Evolutionary conservation across 2,329 filamentous ascomycete genomes (phyloP).

Genomic region (Monosporascus sp.): DNA sequence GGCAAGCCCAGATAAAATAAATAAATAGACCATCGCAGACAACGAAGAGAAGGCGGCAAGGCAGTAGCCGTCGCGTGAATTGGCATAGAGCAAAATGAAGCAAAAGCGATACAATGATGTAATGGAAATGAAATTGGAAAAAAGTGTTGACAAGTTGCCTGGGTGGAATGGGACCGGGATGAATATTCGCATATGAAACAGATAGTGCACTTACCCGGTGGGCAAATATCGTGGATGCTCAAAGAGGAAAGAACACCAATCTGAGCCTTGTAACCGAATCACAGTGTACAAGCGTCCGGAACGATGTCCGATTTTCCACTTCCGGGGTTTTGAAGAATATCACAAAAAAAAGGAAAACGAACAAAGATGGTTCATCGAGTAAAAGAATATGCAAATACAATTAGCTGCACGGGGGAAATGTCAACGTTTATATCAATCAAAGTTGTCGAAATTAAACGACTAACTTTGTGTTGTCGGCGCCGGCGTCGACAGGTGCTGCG

Average conservation of each 20-base stretch:
- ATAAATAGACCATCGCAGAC: background rate
- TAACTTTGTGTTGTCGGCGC: background rate
- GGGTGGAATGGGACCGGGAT: background rate
- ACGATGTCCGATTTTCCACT: background rate
- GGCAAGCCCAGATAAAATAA: background rate
- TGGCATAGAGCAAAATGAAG: background rate
- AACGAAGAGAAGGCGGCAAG: background rate
- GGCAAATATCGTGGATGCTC: slow-evolving; percentile 7
- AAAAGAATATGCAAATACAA: background rate
- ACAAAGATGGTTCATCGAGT: background rate
- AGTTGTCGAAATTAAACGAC: background rate
- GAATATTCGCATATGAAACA: too few species aligned
- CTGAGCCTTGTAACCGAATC: background rate
- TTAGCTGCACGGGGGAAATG: too few species aligned
- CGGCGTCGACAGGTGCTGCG: background rate
- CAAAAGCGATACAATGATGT: background rate
- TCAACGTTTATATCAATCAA: too few species aligned
- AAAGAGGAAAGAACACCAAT: background rate
- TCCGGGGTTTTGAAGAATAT: background rate
- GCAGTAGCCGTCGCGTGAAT: background rate
- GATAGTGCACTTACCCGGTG: slow-evolving; percentile 12
- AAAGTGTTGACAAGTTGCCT: background rate
- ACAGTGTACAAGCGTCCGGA: background rate
- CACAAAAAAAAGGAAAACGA: background rate
- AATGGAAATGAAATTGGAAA: background rate